These are phyloP conservation scores for Musa acuminata DNA, from an alignment of 176 grass and related monocot species.

Conservation along the genomic window DNA sequence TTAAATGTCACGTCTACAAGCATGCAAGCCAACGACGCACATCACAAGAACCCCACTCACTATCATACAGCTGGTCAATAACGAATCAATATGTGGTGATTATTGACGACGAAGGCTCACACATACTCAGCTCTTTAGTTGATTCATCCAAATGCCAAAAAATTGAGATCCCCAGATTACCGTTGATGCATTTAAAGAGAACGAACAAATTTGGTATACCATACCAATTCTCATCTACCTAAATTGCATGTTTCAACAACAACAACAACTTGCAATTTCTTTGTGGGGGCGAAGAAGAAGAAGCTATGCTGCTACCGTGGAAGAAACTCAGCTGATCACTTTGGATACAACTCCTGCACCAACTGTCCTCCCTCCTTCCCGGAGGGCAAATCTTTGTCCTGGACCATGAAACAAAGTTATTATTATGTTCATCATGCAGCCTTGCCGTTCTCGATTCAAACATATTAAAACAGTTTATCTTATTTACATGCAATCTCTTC, in stretches of 20 bases:
- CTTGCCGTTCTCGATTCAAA: too few relatives aligned
- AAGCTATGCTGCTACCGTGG: not conserved
- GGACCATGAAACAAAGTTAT: not conserved
- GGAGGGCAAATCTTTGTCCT: slow-evolving; percentile 96
- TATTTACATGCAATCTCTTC: too few relatives aligned
- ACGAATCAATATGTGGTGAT: too few relatives aligned
- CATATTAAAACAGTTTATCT: too few relatives aligned
- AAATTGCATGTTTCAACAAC: not conserved
- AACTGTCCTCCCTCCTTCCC: slow-evolving; percentile 88
- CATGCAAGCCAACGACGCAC: too few relatives aligned
- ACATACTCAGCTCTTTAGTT: too few relatives aligned
- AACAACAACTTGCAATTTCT: not conserved
- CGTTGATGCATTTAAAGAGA: not conserved
- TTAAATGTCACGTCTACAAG: too few relatives aligned
- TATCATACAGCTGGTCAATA: too few relatives aligned
- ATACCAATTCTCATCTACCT: not conserved
- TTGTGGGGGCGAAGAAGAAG: not conserved
- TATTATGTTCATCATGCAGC: not conserved
- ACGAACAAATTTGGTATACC: not conserved
- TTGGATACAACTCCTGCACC: slow-evolving; percentile 90
- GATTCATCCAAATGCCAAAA: not conserved
- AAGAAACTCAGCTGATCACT: slow-evolving; percentile 43
- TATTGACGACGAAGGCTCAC: too few relatives aligned
- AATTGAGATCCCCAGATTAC: not conserved
- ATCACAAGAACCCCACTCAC: too few relatives aligned